Evolutionary conservation across 2,329 filamentous ascomycete species (phyloP), one percentile per base, ranked within the genome.

Genomic region (Aspergillus pseudoterreus): DNA sequence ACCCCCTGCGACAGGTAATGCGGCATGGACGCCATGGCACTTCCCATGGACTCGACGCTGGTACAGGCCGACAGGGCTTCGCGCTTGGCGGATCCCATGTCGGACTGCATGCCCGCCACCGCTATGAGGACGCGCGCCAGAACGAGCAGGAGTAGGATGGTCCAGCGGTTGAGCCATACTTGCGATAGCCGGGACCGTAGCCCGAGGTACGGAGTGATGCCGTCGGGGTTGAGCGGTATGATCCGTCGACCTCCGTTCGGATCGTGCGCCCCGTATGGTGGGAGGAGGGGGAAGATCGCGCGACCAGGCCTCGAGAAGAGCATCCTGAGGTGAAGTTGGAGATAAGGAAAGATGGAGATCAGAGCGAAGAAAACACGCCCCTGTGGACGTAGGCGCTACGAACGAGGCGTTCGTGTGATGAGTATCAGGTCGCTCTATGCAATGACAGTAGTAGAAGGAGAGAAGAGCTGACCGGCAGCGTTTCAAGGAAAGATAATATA

Each of bases 81-180:
- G 50, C 76, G 72, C 69, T 90, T 87, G 44, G 94, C 92, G 51
- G 85, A 84, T 49, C 73, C 82, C 57, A 97, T 82, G 66, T 92
- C 85, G 60, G 83, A 78, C 66, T 91, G 80, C 57, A 96, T 81
- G 61, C 82, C 81, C 50, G 80, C 79, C 50, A 92, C 82, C 35
- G 92, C 84, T 53, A 97, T 78, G 47, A 99, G 75, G 54, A 92
- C 82, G 51, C 92, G 84, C 56, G 87, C 82, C 47, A 99, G 84
- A 50, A 97, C 86, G 49, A 99, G 84, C 53, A 96, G 71, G 44
- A 97, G 79, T 44, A 99, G 80, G 54, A 97, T 79, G 36, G 94
- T 97, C 94, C 94, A 99, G 72, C 89, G 84, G 78, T 99, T 97
- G 76, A 99, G 85, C 91, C 92, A 96, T 71, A 95, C 82, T 78